A percentile compares a stretch with the other conserved stretches of the same genome.
Evolutionary conservation across 495 filamentous ascomycete species (phyloP).

Genomic region (Durotheca rogersii): DNA sequence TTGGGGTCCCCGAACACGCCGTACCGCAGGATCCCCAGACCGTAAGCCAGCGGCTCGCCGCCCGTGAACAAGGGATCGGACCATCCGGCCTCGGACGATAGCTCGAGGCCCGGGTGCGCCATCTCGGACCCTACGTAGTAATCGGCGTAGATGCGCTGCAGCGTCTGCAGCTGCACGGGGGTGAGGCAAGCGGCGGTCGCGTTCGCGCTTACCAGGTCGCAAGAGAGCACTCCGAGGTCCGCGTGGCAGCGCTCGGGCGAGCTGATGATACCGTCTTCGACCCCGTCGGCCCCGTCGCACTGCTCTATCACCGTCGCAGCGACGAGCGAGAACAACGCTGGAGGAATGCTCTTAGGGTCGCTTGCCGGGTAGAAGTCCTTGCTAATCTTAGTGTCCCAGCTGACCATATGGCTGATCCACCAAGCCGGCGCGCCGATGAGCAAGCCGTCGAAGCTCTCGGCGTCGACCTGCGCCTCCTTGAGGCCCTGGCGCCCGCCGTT

Average conservation of each 20-base stretch:
- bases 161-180: constrained; percentile 51
- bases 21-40: constrained; percentile 38
- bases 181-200: constrained; percentile 54
- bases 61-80: not conserved
- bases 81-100: constrained; percentile 40
- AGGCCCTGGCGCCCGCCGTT: constrained; percentile 58
- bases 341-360: constrained; percentile 51
- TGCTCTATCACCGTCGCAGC: constrained; percentile 57
- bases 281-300: constrained; percentile 64
- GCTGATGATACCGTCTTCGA: constrained; percentile 62
- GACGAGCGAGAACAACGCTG: constrained; percentile 48
- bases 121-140: constrained; percentile 46
- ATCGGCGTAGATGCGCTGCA: constrained; percentile 53
- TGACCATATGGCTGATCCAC: constrained; percentile 48
- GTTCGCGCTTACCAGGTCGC: constrained; percentile 37
- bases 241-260: constrained; percentile 58
- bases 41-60: constrained; percentile 23
- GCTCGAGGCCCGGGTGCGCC: constrained; percentile 48
- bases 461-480: constrained; percentile 47
- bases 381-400: constrained; percentile 37
- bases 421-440: constrained; percentile 54
- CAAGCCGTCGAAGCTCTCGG: constrained; percentile 63
- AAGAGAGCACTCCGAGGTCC: constrained; percentile 50
- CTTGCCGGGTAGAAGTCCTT: constrained; percentile 39
- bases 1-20: constrained; percentile 41